Conservation (phyloP, 805 yeast genomes). For the Wickerhamiella galacta region DNA sequence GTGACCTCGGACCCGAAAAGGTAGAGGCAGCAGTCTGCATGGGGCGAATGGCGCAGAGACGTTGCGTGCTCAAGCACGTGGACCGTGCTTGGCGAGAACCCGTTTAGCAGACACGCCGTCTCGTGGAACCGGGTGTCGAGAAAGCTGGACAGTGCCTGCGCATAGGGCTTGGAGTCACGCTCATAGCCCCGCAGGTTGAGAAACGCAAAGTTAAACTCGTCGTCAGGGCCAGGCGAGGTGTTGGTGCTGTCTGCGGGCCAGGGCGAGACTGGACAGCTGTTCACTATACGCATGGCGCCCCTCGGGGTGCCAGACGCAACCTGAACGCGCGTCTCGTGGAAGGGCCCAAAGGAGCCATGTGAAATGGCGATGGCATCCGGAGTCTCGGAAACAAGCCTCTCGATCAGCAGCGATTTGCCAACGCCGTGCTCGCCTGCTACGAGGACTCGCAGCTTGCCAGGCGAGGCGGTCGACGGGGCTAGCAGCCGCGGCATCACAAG, state of each 20-base stretch:
- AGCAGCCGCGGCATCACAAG: conserved; percentile 9
- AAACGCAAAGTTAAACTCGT: conserved; percentile 2
- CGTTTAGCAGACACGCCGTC: conserved; percentile 9
- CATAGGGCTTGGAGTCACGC: neutral
- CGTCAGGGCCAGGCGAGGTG: neutral
- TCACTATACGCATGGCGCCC: too few relatives aligned
- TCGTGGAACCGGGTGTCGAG: conserved; percentile 5
- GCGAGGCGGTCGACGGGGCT: neutral
- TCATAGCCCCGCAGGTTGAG: conserved; percentile 1
- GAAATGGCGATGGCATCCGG: neutral
- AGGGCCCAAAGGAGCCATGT: neutral
- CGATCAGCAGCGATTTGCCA: conserved; percentile 7
- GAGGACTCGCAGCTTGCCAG: conserved; percentile 8
- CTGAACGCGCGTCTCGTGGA: neutral
- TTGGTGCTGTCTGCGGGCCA: neutral
- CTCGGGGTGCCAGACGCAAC: too few relatives aligned
- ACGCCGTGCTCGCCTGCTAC: conserved; percentile 5
- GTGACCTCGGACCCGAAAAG: conserved; percentile 2
- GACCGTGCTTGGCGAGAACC: conserved; percentile 5
- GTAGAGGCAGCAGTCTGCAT: conserved; percentile 7
- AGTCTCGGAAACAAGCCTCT: conserved; percentile 2
- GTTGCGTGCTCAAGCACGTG: conserved; percentile 4
- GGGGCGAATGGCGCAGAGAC: conserved; percentile 7
- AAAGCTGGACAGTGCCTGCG: neutral
- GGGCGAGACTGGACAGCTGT: neutral